Conservation (phyloP, 306 rosid genomes). For the Vigna hirtella region DNA sequence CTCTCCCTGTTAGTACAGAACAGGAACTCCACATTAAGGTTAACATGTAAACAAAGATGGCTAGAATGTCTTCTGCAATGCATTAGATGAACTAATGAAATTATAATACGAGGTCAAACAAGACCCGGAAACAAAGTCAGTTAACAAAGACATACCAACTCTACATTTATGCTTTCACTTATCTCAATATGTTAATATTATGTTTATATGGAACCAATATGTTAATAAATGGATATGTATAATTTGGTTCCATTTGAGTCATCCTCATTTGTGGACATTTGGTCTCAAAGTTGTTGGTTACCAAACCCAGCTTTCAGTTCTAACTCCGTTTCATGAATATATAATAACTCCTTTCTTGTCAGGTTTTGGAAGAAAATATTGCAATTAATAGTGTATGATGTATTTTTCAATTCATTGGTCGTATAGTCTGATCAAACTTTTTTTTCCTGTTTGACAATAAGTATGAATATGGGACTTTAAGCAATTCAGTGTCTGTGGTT, state of each 20-base stretch:
- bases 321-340: background rate
- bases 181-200: background rate
- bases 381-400: background rate
- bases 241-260: slow-evolving; percentile 6
- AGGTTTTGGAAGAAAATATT: background rate
- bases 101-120: too few species aligned
- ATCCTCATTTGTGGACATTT: slow-evolving; percentile 8
- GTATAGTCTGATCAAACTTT: background rate
- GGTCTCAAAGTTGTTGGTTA: background rate
- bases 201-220: background rate
- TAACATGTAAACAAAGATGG: slow-evolving; percentile 23
- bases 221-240: background rate
- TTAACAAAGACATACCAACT: too few species aligned
- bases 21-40: slow-evolving; percentile 11
- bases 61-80: slow-evolving; percentile 5
- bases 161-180: background rate
- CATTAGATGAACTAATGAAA: slow-evolving; percentile 24
- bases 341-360: background rate
- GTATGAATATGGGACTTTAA: slow-evolving; percentile 29
- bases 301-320: slow-evolving; percentile 1
- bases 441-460: slow-evolving; percentile 25
- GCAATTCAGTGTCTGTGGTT: slow-evolving; percentile 34
- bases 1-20: slow-evolving; percentile 1
- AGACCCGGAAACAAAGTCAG: too few species aligned
- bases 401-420: background rate